Conservation (phyloP, 2,329 filamentous ascomycete genomes). For the Rugonectria rugulosa region DNA sequence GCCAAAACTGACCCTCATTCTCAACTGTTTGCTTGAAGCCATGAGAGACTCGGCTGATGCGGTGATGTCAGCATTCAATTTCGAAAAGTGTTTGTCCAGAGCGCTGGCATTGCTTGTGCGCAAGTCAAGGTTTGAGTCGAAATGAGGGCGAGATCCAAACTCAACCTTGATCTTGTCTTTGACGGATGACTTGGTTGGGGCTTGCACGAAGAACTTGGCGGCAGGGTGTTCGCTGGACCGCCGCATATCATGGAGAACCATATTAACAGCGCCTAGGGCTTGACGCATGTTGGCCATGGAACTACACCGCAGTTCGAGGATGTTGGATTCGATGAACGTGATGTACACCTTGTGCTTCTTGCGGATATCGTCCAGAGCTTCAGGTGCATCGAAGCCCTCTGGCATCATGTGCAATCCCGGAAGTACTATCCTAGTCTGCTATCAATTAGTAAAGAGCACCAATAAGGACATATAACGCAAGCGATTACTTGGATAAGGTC, state of each 20-base stretch:
- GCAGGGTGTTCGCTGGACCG: constrained; percentile 35
- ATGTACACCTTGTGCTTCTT: constrained; percentile 44
- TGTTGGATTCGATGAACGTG: constrained; percentile 28
- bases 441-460: neutral
- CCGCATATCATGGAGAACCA: constrained; percentile 44
- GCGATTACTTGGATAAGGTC: constrained; percentile 37
- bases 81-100: constrained; percentile 27
- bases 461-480: neutral
- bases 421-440: constrained; percentile 37
- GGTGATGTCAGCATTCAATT: constrained; percentile 31
- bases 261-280: constrained; percentile 41
- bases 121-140: constrained; percentile 8
- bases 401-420: constrained; percentile 40
- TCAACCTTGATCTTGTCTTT: constrained; percentile 32
- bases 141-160: constrained; percentile 35
- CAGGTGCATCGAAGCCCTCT: constrained; percentile 31
- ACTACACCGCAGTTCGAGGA: constrained; percentile 38
- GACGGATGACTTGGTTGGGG: constrained; percentile 20
- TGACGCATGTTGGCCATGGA: constrained; percentile 35
- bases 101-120: constrained; percentile 12
- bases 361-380: constrained; percentile 40
- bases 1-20: constrained; percentile 46
- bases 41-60: constrained; percentile 36
- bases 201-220: constrained; percentile 40
- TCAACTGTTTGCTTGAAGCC: constrained; percentile 35